Evolutionary conservation across 139 green algal genomes (phyloP).

Genomic region (Pleodorina starrii): DNA sequence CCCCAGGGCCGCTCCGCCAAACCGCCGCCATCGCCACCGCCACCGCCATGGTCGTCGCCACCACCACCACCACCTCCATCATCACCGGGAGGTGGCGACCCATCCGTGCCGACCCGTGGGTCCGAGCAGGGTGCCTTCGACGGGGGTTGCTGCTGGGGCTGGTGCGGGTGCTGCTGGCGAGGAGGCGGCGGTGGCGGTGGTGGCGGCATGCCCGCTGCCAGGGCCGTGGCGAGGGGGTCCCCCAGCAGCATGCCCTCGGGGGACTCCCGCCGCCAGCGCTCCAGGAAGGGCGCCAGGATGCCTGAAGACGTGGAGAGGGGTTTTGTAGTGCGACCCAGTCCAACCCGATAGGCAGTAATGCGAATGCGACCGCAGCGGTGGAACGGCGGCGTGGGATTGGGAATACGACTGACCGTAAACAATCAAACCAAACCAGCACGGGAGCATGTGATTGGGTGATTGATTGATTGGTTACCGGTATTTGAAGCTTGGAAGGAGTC

Average conservation of each 20-base stretch:
- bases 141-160: not conserved
- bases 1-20: not conserved
- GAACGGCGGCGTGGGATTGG: not conserved
- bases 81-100: no score
- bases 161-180: not conserved
- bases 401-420: not conserved
- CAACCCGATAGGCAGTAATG: no score
- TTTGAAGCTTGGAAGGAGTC: not conserved
- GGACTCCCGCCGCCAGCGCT: not conserved
- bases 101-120: no score
- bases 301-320: not conserved
- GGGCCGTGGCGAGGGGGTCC: slow-evolving; percentile 7
- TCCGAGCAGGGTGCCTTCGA: no score
- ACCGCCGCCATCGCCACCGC: not conserved
- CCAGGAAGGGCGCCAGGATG: slow-evolving; percentile 19
- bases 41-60: not conserved
- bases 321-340: no score
- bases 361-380: not conserved
- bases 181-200: not conserved
- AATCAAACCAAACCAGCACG: not conserved
- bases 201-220: not conserved
- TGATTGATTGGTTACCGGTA: not conserved
- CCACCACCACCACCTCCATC: not conserved
- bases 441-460: not conserved
- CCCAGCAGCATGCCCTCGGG: slow-evolving; percentile 23